Evolutionary conservation across 2,329 filamentous ascomycete species (phyloP), one percentile per base, ranked within the genome.

Genomic region (Fusarium pilosicola): DNA sequence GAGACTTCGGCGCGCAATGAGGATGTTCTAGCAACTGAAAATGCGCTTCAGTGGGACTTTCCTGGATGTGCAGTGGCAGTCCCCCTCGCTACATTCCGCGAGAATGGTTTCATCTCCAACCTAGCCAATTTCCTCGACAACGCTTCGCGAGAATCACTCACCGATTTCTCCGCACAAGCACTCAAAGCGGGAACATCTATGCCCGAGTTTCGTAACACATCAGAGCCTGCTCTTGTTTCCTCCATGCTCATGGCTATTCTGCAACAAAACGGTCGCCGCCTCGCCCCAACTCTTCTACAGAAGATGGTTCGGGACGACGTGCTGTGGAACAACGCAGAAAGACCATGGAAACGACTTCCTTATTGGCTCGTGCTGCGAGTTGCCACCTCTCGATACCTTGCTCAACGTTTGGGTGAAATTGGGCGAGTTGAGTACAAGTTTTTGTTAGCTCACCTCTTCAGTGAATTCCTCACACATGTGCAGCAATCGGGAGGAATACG

Each of bases 311-410:
- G 88, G 3, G 91, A 93, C 57, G 90, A 92, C 32, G 87, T 92
- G 0, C 85, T 84, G 30, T 88, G 88, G 80, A 77, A 81, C 3
- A 79, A 86, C 3, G 83, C 85, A 0, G 80, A 84, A 5, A 81
- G 82, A 4, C 91, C 91, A 0, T 94, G 92, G 92, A 85, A 91
- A 28, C 82, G 92, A 44, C 86, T 87, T 9, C 87, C 91, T 0
- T 85, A 88, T 57, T 94, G 90, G 87, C 86, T 94, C 1, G 82
- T 90, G 1, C 78, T 93, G 20, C 88, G 90, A 2, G 90, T 93
- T 13, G 83, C 85, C 0, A 76, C 89, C 4, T 86, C 90, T 52
- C 85, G 90, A 1, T 83, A 86, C 13, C 81, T 93, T 0, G 82
- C 20, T 17, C 17, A 86, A 83, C 6, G 71, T 74, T 51, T 77